Evolutionary conservation across 1,139 yeast species (phyloP).

Genomic region (Yamadazyma blattariae): DNA sequence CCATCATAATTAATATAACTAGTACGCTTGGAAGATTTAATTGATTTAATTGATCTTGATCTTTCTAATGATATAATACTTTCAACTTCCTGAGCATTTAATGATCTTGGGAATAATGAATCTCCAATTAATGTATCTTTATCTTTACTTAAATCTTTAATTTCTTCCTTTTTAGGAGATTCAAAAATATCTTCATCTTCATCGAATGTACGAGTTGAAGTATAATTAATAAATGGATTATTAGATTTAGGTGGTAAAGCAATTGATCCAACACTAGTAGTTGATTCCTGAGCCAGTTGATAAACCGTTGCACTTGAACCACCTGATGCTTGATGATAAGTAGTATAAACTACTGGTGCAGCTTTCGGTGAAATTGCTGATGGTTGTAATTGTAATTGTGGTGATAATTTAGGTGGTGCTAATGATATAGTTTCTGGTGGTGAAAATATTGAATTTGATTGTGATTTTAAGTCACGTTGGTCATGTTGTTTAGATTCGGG

Average conservation of each 20-base stretch:
- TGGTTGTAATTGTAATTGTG: background rate
- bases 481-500: background rate
- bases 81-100: conserved; percentile 67
- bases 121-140: conserved; percentile 49
- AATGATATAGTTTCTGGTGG: conserved; percentile 1
- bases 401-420: background rate
- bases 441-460: background rate
- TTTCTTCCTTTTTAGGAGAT: conserved; percentile 29
- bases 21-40: conserved; percentile 37
- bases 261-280: too few relatives aligned
- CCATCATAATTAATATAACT: conserved; percentile 50
- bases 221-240: conserved; percentile 13
- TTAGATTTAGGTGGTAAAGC: conserved; percentile 8
- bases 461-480: background rate
- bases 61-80: conserved; percentile 72
- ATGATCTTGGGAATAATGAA: conserved; percentile 66
- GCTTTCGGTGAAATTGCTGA: background rate
- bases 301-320: too few relatives aligned
- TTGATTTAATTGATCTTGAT: conserved; percentile 57
- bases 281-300: too few relatives aligned
- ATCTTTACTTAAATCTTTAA: too few relatives aligned
- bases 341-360: too few relatives aligned
- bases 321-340: too few relatives aligned
- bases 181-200: conserved; percentile 23
- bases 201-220: conserved; percentile 6